These are phyloP conservation scores for Cercospora zeina DNA, from an alignment of 2,329 filamentous ascomycete genomes.

Conservation along the genomic window DNA sequence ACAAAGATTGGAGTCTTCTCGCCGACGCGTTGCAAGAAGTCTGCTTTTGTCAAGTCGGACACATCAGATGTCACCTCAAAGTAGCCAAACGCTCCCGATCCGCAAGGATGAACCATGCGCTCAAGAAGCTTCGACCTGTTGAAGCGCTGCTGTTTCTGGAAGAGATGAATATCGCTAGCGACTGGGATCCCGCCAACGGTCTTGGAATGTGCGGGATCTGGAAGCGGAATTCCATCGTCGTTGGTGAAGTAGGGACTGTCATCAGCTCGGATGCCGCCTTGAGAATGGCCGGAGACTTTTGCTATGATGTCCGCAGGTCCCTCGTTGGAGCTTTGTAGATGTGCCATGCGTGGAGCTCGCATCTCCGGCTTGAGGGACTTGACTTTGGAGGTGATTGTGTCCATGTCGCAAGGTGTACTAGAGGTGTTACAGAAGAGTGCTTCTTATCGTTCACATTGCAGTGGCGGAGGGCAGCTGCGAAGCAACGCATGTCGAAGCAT, in stretches of 20 bases:
- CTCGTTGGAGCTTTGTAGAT: background rate
- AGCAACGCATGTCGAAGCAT: background rate
- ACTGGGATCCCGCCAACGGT: background rate
- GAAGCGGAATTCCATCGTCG: background rate
- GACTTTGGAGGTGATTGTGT: background rate
- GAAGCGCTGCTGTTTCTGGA: slow-evolving; percentile 4
- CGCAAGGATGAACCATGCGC: background rate
- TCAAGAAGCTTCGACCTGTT: slow-evolving; percentile 1
- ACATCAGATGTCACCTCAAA: background rate
- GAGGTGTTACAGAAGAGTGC: background rate
- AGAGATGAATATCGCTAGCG: background rate
- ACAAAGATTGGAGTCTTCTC: background rate
- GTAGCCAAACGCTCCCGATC: background rate
- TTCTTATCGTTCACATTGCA: too few species aligned
- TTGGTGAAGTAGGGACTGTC: background rate
- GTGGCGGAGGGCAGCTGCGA: too few species aligned
- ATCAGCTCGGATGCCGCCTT: background rate
- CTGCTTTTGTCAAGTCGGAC: background rate
- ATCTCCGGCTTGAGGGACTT: slow-evolving; percentile 1
- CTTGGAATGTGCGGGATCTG: background rate
- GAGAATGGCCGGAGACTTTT: background rate
- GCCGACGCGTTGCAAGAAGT: background rate
- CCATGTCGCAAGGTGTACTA: background rate
- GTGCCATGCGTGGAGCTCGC: background rate
- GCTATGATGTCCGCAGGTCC: background rate